These are phyloP conservation scores for Suillus sp. DNA, from an alignment of 768 basidiomycete genomes.

Conservation along the genomic window DNA sequence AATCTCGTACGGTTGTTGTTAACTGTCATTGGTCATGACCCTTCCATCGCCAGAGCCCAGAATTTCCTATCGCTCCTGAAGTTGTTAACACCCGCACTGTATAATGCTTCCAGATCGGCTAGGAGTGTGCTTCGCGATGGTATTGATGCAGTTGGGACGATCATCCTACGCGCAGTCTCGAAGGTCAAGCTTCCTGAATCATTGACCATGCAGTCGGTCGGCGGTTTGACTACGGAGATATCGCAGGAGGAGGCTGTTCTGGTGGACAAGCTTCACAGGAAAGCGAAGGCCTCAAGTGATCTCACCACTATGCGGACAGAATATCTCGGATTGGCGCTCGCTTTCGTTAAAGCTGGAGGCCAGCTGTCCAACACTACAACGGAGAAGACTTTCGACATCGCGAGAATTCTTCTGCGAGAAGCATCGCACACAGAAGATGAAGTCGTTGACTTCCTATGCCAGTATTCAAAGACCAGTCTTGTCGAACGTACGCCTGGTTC, in stretches of 20 bases:
- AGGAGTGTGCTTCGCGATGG: conserved; percentile 65
- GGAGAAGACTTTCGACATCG: conserved; percentile 53
- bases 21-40: conserved; percentile 79
- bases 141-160: conserved; percentile 62
- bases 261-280: conserved; percentile 41
- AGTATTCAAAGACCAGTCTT: conserved; percentile 52
- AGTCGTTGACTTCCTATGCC: conserved; percentile 54
- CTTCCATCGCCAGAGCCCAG: conserved; percentile 64
- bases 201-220: conserved; percentile 22
- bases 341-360: conserved; percentile 55
- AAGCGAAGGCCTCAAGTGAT: conserved; percentile 55
- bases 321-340: conserved; percentile 56
- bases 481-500: conserved; percentile 44
- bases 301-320: conserved; percentile 61
- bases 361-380: conserved; percentile 40
- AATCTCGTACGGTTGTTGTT: conserved; percentile 72
- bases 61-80: conserved; percentile 68
- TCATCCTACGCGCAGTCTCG: conserved; percentile 48
- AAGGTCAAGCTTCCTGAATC: conserved; percentile 47
- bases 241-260: conserved; percentile 30
- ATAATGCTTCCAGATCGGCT: conserved; percentile 53
- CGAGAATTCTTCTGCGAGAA: conserved; percentile 60
- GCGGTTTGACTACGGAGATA: conserved; percentile 10
- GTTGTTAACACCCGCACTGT: conserved; percentile 56
- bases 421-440: conserved; percentile 38